Evolutionary conservation across 768 basidiomycete species (phyloP).

Genomic region (Lenzites betulinus): DNA sequence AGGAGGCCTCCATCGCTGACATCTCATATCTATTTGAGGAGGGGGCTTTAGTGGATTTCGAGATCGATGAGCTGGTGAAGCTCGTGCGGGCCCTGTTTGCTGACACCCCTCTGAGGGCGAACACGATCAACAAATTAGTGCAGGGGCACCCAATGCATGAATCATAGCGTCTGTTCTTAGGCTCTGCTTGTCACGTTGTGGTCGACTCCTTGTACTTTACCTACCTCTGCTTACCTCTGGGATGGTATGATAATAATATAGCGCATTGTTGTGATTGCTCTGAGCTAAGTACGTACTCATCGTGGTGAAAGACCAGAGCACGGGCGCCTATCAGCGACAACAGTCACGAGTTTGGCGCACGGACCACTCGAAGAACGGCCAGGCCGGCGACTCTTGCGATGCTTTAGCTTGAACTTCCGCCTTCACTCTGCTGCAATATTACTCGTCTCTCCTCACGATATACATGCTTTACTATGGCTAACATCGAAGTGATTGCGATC

Average conservation of each 20-base stretch:
- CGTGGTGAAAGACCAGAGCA: not conserved
- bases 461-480: slow-evolving; percentile 11
- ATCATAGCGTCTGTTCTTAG: not conserved
- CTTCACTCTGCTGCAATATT: slow-evolving; percentile 2
- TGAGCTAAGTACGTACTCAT: too few species aligned
- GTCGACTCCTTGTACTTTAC: not conserved
- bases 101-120: slow-evolving; percentile 79
- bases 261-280: not conserved
- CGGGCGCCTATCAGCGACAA: not conserved
- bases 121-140: slow-evolving; percentile 75
- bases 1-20: slow-evolving; percentile 93
- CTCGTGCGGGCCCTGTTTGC: slow-evolving; percentile 89
- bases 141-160: slow-evolving; percentile 52
- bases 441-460: not conserved
- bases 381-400: not conserved
- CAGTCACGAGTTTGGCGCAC: slow-evolving; percentile 23
- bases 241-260: not conserved
- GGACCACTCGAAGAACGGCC: slow-evolving; percentile 22
- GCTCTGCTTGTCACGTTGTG: not conserved
- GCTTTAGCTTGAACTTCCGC: not conserved
- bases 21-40: slow-evolving; percentile 91
- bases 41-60: slow-evolving; percentile 89
- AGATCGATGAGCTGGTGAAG: slow-evolving; percentile 75
- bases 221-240: slow-evolving; percentile 2
- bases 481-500: slow-evolving; percentile 7